Evolutionary conservation across 1,284 basidiomycete genomes (phyloP).

Genomic region (Chalciporus sp.): DNA sequence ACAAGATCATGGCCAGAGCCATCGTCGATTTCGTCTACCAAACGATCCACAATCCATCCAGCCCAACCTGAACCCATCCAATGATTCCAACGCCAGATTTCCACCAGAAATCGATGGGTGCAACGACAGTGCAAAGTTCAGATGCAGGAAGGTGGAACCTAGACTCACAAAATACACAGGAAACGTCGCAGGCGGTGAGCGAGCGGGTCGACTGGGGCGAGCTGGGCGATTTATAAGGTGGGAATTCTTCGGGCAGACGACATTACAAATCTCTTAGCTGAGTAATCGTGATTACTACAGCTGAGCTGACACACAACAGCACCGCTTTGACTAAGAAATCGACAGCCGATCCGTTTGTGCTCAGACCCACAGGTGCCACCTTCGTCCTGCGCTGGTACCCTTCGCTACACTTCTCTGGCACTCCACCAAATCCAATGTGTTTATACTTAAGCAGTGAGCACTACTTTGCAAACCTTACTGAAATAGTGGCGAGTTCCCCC

Average conservation of each 20-base stretch:
- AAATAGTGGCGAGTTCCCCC: too few species aligned
- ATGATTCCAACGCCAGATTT: not conserved
- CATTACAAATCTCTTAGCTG: slow-evolving; percentile 25
- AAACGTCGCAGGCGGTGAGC: slow-evolving; percentile 6
- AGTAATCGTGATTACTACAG: slow-evolving; percentile 22
- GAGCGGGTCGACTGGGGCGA: not conserved
- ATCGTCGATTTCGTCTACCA: slow-evolving; percentile 9
- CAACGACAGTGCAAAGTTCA: not conserved
- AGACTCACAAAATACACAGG: slow-evolving; percentile 25
- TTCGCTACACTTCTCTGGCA: too few species aligned
- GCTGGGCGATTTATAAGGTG: slow-evolving; percentile 22
- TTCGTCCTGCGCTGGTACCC: too few species aligned
- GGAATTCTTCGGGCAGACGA: slow-evolving; percentile 10
- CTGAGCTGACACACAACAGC: slow-evolving; percentile 3
- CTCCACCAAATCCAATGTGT: too few species aligned
- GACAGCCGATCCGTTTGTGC: too few species aligned
- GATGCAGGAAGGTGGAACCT: not conserved
- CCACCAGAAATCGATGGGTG: not conserved
- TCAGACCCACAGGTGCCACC: too few species aligned
- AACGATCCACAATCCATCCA: slow-evolving; percentile 14
- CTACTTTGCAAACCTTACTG: too few species aligned
- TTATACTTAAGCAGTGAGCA: too few species aligned
- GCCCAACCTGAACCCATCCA: not conserved
- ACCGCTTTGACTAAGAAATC: too few species aligned
- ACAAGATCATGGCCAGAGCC: not conserved